These are phyloP conservation scores for Epichloe sibirici DNA, from an alignment of 2,329 filamentous ascomycete species.

Conservation along the genomic window DNA sequence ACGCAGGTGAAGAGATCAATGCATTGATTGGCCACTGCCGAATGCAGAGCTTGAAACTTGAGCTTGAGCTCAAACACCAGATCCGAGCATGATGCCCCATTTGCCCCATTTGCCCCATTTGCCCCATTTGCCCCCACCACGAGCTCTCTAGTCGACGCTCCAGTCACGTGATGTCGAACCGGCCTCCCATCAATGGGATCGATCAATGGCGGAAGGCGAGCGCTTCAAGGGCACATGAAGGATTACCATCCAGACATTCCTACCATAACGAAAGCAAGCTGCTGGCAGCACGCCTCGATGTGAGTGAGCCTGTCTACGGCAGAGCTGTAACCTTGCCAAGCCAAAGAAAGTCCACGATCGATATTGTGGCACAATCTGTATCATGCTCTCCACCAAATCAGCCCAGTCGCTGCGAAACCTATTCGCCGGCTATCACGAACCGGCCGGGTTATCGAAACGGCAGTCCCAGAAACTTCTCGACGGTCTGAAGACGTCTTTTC, in stretches of 20 bases:
- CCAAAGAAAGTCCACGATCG: neutral
- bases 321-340: neutral
- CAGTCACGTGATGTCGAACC: no score
- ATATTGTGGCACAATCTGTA: neutral
- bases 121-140: no score
- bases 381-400: slow-evolving; percentile 27
- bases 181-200: no score
- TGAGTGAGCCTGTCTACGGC: slow-evolving; percentile 8
- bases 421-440: slow-evolving; percentile 36
- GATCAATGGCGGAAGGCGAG: no score
- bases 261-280: neutral
- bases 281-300: slow-evolving; percentile 1
- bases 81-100: no score
- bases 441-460: slow-evolving; percentile 34
- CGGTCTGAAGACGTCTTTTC: slow-evolving; percentile 43
- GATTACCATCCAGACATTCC: neutral
- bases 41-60: no score
- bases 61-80: no score
- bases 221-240: no score
- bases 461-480: slow-evolving; percentile 44
- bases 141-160: no score
- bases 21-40: no score
- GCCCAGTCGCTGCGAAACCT: slow-evolving; percentile 25
- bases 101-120: no score
- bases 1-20: no score